Base-by-base conservation (phyloP, 2,329 filamentous ascomycete species). In the Raffaelea albimanens region DNA sequence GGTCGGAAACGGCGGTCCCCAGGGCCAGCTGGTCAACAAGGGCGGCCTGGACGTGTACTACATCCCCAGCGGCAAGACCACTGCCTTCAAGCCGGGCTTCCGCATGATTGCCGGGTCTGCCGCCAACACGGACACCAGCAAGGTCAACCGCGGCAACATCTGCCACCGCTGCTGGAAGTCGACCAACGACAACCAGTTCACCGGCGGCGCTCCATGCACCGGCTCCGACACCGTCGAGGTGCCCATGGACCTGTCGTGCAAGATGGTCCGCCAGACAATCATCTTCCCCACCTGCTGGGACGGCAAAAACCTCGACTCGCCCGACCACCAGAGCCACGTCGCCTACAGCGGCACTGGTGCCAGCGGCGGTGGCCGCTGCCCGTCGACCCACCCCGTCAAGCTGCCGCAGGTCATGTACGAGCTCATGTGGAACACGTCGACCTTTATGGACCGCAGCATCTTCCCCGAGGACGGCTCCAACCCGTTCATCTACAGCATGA, bases 151-250 rank as follows among this genome's bases (percentile, higher is more conserved):
- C 53, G 57, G 58, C 48, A 67, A 66, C 58, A 70, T 71, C 60
- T 71, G 68, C 64, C 67, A 71, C 56, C 63, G 67, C 47, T 70
- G 67, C 62, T 71, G 67, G 67, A 71, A 65, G 10, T 67, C 68
- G 14, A 55, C 67, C 25, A 69, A 60, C 54, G 71, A 74, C 54
- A 64, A 60, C 61, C 63, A 59, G 29, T 74, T 73, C 52, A 63
- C 71, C 5, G 72, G 71, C 33, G 69, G 67, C 38, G 69, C 70
- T 19, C 72, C 72, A 29, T 75, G 71, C 67, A 61, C 65, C 25
- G 71, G 70, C 34, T 61, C 56, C 50, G 72, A 75, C 58, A 73
- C 71, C 3, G 70, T 75, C 42, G 71, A 67, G 31, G 72, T 75
- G 48, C 71, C 72, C 48, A 58, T 33, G 41, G 48, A 50, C 19